Evolutionary conservation across 805 yeast species (phyloP), one percentile per base, ranked within the genome.

Genomic region (Zygoascus ofunaensis): DNA sequence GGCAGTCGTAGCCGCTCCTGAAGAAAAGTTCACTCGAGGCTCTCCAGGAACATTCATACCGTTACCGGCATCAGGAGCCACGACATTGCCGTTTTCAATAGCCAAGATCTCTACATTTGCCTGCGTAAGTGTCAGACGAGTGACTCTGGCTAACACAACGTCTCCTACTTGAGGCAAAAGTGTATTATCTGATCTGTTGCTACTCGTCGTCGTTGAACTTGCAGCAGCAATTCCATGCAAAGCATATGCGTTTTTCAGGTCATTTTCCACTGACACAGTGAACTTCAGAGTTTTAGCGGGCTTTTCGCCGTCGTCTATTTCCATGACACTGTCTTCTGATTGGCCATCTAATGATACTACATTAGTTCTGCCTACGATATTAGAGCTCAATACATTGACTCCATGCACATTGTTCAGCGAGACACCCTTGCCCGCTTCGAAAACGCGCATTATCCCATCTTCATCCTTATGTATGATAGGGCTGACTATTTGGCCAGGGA

Each of bases 401-500:
- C 45, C 26, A n/a, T 39, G 44, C 8, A 43, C 39, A 3, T 40
- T 41, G n/a, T 45, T 43, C 3, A 70, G 64, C 19, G 74, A 66
- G 3, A 76, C 50, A 7, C 95, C 95, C 18, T 66, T 62, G 4
- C 95, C 94, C 1, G 86, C 64, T 3, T 67, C 57, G 54, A 73
- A 85, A 46, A 69, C 71, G 35, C 68, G 60, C 2, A 72, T 57
- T 5, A 51, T 37, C 14, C 59, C 59, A 5, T 54, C 55, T n/a
- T 63, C 64, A 14, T 21, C 41, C 4, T 54, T 50, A 14, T 65
- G 67, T 1, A 56, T 50, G 3, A 62, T 44, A 5, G 92, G 89
- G 17, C 79, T 72, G 20, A 87, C 68, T 35, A 80, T 74, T 54
- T 87, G 95, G 0, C 96, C 95, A 1, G 96, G 95, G n/a, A 80